Percentiles rank a stretch among this genome's conserved stretches.
Conservation (phyloP, 495 filamentous ascomycete genomes). For the Talaromyces nanjingensis region DNA sequence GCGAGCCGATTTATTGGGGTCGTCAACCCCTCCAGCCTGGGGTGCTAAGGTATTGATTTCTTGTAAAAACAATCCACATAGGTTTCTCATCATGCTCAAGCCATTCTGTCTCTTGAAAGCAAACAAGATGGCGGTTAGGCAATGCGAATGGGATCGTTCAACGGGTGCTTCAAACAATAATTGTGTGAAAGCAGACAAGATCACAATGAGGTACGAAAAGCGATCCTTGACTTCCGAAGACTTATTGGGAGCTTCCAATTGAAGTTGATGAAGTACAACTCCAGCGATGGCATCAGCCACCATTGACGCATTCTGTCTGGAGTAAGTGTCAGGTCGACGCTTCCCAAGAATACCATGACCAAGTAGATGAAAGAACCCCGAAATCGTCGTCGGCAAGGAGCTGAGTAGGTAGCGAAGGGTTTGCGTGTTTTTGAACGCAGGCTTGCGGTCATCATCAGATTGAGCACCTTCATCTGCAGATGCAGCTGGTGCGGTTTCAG, state of each 20-base stretch:
- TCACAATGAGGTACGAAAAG: slow-evolving; percentile 74
- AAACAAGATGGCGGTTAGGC: slow-evolving; percentile 72
- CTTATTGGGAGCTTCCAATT: slow-evolving; percentile 37
- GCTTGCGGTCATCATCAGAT: slow-evolving; percentile 38
- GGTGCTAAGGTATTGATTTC: slow-evolving; percentile 51
- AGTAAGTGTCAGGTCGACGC: slow-evolving; percentile 55
- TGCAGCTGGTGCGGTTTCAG: slow-evolving; percentile 12
- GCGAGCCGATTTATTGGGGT: slow-evolving; percentile 37
- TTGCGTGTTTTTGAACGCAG: slow-evolving; percentile 70
- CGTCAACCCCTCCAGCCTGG: slow-evolving; percentile 30
- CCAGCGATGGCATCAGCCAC: slow-evolving; percentile 75
- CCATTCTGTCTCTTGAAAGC: slow-evolving; percentile 80
- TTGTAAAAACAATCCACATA: slow-evolving; percentile 65
- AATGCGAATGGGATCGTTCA: slow-evolving; percentile 55
- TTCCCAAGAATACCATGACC: slow-evolving; percentile 73
- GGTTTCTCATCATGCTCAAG: slow-evolving; percentile 61
- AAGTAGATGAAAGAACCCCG: slow-evolving; percentile 70
- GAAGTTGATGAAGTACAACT: slow-evolving; percentile 60
- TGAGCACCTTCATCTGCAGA: slow-evolving; percentile 31
- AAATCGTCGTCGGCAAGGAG: slow-evolving; percentile 62
- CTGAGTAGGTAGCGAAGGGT: slow-evolving; percentile 69
- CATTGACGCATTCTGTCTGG: slow-evolving; percentile 57
- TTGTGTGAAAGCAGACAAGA: slow-evolving; percentile 67
- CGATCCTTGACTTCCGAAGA: slow-evolving; percentile 37
- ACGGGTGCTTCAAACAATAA: slow-evolving; percentile 64